These are phyloP conservation scores for Amaranthus palmeri DNA, from an alignment of 148 eudicot species.

Conservation along the genomic window DNA sequence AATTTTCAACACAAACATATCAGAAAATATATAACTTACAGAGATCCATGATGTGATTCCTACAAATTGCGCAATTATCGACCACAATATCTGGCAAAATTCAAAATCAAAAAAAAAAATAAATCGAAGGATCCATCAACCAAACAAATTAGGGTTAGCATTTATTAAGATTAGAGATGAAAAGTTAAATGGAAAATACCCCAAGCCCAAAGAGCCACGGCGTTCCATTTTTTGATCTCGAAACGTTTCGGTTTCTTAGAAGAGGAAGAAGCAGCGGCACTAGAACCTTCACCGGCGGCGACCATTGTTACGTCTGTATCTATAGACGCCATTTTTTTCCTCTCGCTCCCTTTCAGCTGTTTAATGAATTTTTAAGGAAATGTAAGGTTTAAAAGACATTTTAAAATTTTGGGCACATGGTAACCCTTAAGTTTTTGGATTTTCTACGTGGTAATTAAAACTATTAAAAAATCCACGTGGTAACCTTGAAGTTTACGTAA, in stretches of 20 bases:
- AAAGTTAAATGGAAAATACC: slow-evolving; percentile 22
- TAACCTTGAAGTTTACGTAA: too few relatives aligned
- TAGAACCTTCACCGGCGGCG: slow-evolving; percentile 46
- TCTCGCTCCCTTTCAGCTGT: neutral
- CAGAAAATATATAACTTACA: slow-evolving; percentile 36
- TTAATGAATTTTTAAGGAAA: neutral
- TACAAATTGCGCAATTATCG: slow-evolving; percentile 85
- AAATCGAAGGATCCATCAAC: neutral
- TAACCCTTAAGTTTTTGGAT: too few relatives aligned
- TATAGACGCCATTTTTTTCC: slow-evolving; percentile 29
- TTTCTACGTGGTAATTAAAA: too few relatives aligned
- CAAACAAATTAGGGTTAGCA: slow-evolving; percentile 13
- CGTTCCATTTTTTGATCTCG: slow-evolving; percentile 97
- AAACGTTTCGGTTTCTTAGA: slow-evolving; percentile 76
- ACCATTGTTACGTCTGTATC: slow-evolving; percentile 49
- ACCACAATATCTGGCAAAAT: slow-evolving; percentile 67
- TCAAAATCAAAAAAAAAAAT: neutral
- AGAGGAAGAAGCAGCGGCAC: slow-evolving; percentile 49
- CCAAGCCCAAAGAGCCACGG: slow-evolving; percentile 98
- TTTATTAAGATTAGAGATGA: slow-evolving; percentile 46
- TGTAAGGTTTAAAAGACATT: too few relatives aligned
- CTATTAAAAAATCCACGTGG: too few relatives aligned
- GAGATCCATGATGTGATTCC: slow-evolving; percentile 98
- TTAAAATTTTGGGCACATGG: too few relatives aligned
- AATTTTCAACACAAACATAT: neutral